phyloP scores from a whole-genome alignment of 768 basidiomycete genomes.

The Scleroderma citrinum region DNA sequence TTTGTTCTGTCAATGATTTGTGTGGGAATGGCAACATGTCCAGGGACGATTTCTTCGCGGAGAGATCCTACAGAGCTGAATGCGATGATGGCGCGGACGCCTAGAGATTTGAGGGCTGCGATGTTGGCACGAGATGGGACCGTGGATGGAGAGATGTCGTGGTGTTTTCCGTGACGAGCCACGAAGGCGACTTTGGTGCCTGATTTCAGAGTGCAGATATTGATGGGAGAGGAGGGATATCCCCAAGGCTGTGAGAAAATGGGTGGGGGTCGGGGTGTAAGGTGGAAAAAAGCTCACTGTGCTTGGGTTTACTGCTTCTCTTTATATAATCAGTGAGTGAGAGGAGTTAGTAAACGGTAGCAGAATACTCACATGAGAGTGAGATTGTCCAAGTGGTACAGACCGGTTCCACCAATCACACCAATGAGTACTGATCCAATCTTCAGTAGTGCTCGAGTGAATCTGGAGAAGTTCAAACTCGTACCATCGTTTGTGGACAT shows the following conservation, averaged over 20 bases:
- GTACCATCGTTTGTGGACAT: neutral
- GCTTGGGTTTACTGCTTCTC: slow-evolving; percentile 70
- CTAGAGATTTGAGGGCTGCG: slow-evolving; percentile 88
- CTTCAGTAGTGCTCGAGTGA: neutral
- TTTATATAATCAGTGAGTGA: slow-evolving; percentile 22
- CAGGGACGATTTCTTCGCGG: slow-evolving; percentile 87
- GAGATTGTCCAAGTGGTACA: slow-evolving; percentile 91
- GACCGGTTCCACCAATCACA: slow-evolving; percentile 86
- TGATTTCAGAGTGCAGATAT: slow-evolving; percentile 83
- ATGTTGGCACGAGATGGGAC: slow-evolving; percentile 92
- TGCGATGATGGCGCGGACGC: slow-evolving; percentile 83
- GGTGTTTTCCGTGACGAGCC: slow-evolving; percentile 82
- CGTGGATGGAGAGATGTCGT: slow-evolving; percentile 70
- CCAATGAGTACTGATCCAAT: slow-evolving; percentile 64
- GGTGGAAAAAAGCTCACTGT: slow-evolving; percentile 51
- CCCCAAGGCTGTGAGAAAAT: slow-evolving; percentile 76
- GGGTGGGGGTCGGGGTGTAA: neutral
- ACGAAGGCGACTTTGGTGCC: slow-evolving; percentile 83
- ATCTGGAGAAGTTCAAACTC: neutral
- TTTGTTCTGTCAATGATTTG: slow-evolving; percentile 98
- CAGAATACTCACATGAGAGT: slow-evolving; percentile 66
- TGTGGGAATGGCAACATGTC: slow-evolving; percentile 79
- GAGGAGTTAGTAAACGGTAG: neutral
- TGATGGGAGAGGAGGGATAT: slow-evolving; percentile 82
- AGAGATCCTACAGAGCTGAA: slow-evolving; percentile 96